These are phyloP conservation scores for Phalaenopsis aphrodite DNA, from an alignment of 106 monocot genomes.

Conservation along the genomic window DNA sequence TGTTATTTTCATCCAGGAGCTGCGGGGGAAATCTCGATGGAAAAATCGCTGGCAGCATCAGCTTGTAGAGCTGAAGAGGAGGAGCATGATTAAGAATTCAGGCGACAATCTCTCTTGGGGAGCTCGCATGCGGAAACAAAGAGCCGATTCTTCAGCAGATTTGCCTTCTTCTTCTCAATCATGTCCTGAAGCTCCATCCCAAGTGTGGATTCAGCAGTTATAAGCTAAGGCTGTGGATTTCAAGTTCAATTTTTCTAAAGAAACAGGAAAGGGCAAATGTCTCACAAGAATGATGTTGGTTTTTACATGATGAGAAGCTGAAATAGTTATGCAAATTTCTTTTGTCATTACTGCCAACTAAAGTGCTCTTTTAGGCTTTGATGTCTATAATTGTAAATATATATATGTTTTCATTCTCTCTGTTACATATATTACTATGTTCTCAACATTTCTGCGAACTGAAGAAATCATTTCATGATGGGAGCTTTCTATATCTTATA, in stretches of 20 bases:
- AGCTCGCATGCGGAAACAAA: conserved; percentile 64
- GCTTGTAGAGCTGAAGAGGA: conserved; percentile 49
- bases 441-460: background rate
- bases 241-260: background rate
- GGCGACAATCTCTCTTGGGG: conserved; percentile 69
- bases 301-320: background rate
- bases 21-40: conserved; percentile 54
- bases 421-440: background rate
- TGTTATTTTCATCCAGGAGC: conserved; percentile 22
- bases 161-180: background rate
- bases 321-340: background rate
- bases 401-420: background rate
- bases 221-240: background rate
- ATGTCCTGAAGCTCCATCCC: background rate
- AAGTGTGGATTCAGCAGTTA: background rate
- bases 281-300: background rate
- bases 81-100: conserved; percentile 47
- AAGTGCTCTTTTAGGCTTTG: background rate
- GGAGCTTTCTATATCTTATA: background rate
- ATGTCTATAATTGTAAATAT: background rate
- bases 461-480: background rate
- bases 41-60: conserved; percentile 65
- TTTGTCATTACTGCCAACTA: background rate
- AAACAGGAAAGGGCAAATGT: background rate
- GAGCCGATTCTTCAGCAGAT: conserved; percentile 19